Conservation (phyloP, 2,329 filamentous ascomycete species). For the Capronia americana region DNA sequence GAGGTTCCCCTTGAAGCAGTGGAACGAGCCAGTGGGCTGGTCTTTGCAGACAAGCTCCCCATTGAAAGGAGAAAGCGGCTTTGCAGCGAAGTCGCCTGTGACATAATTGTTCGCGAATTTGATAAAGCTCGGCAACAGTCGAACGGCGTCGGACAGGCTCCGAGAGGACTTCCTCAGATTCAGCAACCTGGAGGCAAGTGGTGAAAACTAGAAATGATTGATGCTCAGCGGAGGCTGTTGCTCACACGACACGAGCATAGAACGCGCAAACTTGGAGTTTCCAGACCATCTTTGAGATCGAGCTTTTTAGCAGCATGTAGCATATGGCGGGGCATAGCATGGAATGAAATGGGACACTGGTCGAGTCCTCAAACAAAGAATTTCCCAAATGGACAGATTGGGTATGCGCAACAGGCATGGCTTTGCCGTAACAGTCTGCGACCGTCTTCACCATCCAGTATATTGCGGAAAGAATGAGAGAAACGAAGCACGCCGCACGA, state of each 20-base stretch:
- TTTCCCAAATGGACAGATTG: background rate
- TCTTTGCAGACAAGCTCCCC: constrained; percentile 85
- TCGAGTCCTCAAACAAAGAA: background rate
- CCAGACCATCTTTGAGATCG: background rate
- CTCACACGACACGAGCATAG: background rate
- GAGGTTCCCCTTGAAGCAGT: constrained; percentile 93
- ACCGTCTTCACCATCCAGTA: background rate
- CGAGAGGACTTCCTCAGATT: constrained; percentile 13
- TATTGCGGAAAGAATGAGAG: background rate
- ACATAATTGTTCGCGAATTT: constrained; percentile 82
- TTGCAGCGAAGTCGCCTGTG: constrained; percentile 85
- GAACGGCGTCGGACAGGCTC: constrained; percentile 4
- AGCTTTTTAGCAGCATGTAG: background rate
- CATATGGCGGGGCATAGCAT: constrained; percentile 2
- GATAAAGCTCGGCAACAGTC: constrained; percentile 62
- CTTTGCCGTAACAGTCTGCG: background rate
- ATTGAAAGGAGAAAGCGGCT: constrained; percentile 74
- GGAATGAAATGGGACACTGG: background rate
- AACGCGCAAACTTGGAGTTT: background rate
- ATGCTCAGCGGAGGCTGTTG: background rate
- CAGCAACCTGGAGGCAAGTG: constrained; percentile 19
- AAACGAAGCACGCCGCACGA: background rate
- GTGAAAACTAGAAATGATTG: constrained; percentile 2
- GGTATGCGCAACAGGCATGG: background rate
- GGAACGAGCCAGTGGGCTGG: constrained; percentile 87